Evolutionary conservation across 2,329 filamentous ascomycete genomes (phyloP).

Genomic region (Canariomyces notabilis): DNA sequence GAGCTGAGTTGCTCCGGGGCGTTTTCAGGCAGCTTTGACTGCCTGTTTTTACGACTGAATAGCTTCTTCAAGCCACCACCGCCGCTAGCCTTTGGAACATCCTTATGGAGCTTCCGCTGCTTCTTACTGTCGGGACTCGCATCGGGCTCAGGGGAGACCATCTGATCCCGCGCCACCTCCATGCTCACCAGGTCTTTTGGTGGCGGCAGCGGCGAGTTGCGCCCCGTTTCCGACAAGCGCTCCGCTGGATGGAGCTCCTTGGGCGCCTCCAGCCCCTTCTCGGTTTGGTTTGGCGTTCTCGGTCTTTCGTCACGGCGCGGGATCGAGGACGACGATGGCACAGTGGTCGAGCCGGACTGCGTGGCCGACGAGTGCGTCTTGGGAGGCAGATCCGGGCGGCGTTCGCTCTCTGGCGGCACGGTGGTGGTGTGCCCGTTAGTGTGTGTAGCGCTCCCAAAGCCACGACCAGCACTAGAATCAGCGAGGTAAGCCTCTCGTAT

Average conservation of each 20-base stretch:
- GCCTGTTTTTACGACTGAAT: conserved; percentile 59
- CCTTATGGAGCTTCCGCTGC: conserved; percentile 53
- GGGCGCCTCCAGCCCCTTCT: conserved; percentile 36
- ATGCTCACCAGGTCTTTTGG: conserved; percentile 34
- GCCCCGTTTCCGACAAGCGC: conserved; percentile 28
- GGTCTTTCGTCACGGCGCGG: conserved; percentile 18
- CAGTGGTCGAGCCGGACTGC: conserved; percentile 23
- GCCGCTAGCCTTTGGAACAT: conserved; percentile 32
- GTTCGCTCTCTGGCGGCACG: conserved; percentile 30
- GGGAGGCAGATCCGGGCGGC: conserved; percentile 38
- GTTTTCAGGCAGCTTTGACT: conserved; percentile 52
- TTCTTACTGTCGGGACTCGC: conserved; percentile 44
- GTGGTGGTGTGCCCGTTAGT: conserved; percentile 34
- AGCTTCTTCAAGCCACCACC: conserved; percentile 57
- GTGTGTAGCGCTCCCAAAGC: conserved; percentile 44
- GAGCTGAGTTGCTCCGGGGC: conserved; percentile 46
- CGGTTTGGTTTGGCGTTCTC: conserved; percentile 27
- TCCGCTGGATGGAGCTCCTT: conserved; percentile 34
- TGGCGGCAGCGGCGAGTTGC: conserved; percentile 36
- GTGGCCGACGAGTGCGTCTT: conserved; percentile 33
- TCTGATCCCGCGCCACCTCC: conserved; percentile 34
- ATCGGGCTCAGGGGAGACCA: conserved; percentile 37
- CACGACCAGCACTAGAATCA: conserved; percentile 67
- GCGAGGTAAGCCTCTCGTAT: conserved; percentile 82
- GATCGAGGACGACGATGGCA: conserved; percentile 22